phyloP scores from a whole-genome alignment of 2,329 filamentous ascomycete species.

The Phyllosticta ampelicida region DNA sequence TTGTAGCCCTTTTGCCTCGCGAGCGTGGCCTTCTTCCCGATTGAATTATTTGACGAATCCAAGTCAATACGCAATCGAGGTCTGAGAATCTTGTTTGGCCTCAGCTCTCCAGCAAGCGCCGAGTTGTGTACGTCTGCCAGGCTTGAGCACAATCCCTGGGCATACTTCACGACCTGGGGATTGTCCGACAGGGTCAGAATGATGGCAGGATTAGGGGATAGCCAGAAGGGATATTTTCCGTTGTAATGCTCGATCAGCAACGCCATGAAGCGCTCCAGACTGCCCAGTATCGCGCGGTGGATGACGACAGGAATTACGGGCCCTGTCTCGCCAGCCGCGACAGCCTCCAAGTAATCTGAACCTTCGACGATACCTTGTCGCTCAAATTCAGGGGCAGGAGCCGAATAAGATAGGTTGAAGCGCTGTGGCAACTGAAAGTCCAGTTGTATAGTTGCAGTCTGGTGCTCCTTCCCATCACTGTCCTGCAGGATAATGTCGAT shows the following conservation, averaged over 20 bases:
- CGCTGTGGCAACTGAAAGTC: conserved; percentile 82
- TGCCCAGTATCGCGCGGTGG: conserved; percentile 75
- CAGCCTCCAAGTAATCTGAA: not conserved
- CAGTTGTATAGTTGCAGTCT: conserved; percentile 79
- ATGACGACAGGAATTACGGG: conserved; percentile 58
- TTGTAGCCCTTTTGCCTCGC: conserved; percentile 65
- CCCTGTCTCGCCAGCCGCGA: conserved; percentile 35
- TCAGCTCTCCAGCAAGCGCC: conserved; percentile 22
- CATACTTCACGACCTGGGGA: conserved; percentile 40
- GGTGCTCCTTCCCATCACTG: conserved; percentile 67
- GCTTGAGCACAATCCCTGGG: conserved; percentile 30
- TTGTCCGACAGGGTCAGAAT: conserved; percentile 56
- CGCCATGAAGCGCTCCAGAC: conserved; percentile 74
- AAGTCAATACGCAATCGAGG: conserved; percentile 53
- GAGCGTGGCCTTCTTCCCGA: conserved; percentile 60
- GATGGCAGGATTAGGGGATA: conserved; percentile 68
- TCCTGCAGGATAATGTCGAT: conserved; percentile 79
- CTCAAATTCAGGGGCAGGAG: conserved; percentile 54
- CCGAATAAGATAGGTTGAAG: conserved; percentile 65
- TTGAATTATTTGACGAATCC: conserved; percentile 50
- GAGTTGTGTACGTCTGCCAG: conserved; percentile 11
- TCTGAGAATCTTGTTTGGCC: conserved; percentile 38
- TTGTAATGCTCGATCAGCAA: conserved; percentile 74
- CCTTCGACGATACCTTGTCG: not conserved
- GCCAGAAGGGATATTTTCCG: conserved; percentile 78